Conservation (phyloP, 345 rosid genomes). For the Corchorus capsularis region DNA sequence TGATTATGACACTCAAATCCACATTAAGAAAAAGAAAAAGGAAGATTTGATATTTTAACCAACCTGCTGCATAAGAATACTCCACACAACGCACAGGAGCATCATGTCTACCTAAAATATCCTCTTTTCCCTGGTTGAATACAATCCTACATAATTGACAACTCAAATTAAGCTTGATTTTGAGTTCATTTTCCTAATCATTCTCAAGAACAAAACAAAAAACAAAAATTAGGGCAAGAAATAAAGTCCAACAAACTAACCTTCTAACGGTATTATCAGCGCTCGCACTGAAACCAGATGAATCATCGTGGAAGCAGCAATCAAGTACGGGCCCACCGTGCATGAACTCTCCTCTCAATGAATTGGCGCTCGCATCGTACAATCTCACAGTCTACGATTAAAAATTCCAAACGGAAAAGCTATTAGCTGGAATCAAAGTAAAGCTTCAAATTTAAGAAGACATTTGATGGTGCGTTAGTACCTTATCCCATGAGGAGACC, state of each 20-base stretch:
- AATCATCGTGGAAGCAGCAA: conserved; percentile 96
- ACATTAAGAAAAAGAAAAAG: background rate
- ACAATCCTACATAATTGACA: conserved; percentile 64
- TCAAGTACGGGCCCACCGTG: conserved; percentile 94
- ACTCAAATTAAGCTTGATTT: conserved; percentile 12
- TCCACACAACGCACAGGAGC: conserved; percentile 90
- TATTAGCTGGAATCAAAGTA: background rate
- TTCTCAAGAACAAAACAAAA: background rate
- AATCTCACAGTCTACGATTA: conserved; percentile 60
- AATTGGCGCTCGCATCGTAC: conserved; percentile 78
- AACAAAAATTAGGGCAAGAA: background rate
- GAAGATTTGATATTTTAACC: conserved; percentile 25
- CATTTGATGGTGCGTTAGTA: conserved; percentile 19
- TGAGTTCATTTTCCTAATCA: background rate
- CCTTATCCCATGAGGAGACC: conserved; percentile 99
- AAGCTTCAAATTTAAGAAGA: background rate
- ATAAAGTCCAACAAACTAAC: conserved; percentile 35
- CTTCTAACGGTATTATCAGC: conserved; percentile 75
- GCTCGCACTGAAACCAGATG: conserved; percentile 90
- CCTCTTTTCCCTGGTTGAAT: conserved; percentile 80
- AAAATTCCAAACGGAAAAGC: background rate
- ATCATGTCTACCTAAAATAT: conserved; percentile 84
- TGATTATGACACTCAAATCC: background rate
- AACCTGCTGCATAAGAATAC: conserved; percentile 95
- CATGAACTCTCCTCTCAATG: conserved; percentile 82